Conservation (phyloP, 345 rosid genomes). For the Eutrema yunnanense region DNA sequence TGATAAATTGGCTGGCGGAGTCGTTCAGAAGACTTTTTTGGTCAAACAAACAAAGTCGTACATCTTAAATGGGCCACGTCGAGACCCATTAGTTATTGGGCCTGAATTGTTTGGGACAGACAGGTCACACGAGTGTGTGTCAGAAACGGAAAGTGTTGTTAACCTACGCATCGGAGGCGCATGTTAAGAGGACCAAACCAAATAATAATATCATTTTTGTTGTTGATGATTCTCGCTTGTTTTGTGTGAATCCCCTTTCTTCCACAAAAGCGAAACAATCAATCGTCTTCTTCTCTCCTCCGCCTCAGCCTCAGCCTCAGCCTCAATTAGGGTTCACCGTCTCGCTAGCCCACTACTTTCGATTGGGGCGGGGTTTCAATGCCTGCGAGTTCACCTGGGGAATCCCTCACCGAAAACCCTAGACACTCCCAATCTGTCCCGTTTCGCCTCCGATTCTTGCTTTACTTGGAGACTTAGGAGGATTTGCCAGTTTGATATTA, state of each 20-base stretch:
- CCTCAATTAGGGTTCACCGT: constrained; percentile 25
- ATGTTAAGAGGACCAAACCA: not conserved
- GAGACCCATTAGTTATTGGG: not conserved
- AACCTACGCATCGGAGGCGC: constrained; percentile 12
- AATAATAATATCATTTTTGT: not conserved
- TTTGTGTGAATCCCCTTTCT: constrained; percentile 17
- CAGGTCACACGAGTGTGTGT: too few relatives aligned
- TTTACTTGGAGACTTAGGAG: constrained; percentile 17
- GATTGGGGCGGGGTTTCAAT: constrained; percentile 43
- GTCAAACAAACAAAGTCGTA: not conserved
- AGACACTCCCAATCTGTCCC: constrained; percentile 37
- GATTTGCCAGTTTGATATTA: not conserved
- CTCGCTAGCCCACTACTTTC: not conserved
- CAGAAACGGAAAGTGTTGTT: not conserved
- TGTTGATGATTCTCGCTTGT: not conserved
- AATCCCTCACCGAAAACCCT: constrained; percentile 41
- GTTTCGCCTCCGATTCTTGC: constrained; percentile 37
- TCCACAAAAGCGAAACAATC: constrained; percentile 17
- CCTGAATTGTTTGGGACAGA: not conserved
- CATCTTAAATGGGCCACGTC: not conserved
- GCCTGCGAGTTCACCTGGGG: constrained; percentile 45
- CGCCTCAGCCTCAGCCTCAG: not conserved
- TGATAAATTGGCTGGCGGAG: too few relatives aligned
- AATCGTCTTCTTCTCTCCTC: not conserved
- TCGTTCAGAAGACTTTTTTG: not conserved